Base-by-base conservation (phyloP, 371 early-diverging fungal species). In the Mortierella sp. region DNA sequence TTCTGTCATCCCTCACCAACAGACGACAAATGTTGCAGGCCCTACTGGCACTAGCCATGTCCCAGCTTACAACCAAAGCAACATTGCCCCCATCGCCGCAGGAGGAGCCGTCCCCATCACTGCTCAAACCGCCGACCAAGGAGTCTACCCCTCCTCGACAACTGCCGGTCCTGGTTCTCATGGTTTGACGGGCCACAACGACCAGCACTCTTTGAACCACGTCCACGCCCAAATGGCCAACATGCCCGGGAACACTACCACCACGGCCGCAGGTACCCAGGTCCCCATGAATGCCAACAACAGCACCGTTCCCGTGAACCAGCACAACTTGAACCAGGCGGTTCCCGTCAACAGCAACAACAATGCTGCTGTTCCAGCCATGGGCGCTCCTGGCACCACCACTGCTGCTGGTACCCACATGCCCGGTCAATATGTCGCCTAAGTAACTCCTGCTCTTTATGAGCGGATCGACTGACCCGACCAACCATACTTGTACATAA, bases 301-400 rank as follows among this genome's bases (percentile, higher is more conserved):
- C 73, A 72, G 67, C 69, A 72, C 72, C 37, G 67, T 69, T 13
- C 73, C 73, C 4, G 54, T 51, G 21, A 69, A 71, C 40, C 19
- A 71, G 5, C 28, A 55, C 37, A 72, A 73, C 34, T 9, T 57
- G 44, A 14, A 31, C 51, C 53, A 75, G 16, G 21, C 40, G 13
- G 67, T 10, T 21, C 46, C 74, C n/a, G 50, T 40, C 40, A 46
- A 74, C 40, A 67, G 40, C 3, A 9, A 26, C 44, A 73, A 40
- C 59, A 59, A 5, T 48, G 50, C 34, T 28, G 51, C 71, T n/a
- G 79, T 78, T 13, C 73, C 75, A 4, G 81, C 76, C 48, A 72
- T 76, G 75, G 79, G 79, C 19, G 73, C 76, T 5, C 81, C 72
- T 28, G 76, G 80, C n/a, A 80, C 75, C 10, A 80, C 76, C 48